Conservation (phyloP, 1,284 basidiomycete species). For the Calocybe gambosa region DNA sequence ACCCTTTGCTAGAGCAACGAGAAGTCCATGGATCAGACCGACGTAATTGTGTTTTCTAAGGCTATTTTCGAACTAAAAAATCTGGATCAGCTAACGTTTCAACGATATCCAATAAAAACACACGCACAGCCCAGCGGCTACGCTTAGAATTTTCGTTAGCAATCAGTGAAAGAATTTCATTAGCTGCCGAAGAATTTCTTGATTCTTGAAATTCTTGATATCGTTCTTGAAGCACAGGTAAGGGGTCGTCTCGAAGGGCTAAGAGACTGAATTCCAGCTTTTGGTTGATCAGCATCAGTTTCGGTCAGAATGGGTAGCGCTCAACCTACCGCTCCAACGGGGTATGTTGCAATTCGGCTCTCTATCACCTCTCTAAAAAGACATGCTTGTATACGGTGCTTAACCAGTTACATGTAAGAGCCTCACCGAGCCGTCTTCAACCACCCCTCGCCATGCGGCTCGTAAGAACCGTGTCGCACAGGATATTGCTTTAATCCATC, state of each 20-base stretch:
- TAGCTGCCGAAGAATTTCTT: conserved; percentile 39
- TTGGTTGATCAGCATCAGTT: neutral
- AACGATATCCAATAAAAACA: conserved; percentile 6
- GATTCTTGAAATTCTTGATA: conserved; percentile 42
- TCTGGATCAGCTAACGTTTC: conserved; percentile 2
- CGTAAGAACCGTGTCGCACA: conserved; percentile 71
- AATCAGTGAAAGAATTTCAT: conserved; percentile 55
- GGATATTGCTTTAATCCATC: conserved; percentile 80
- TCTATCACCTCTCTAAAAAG: conserved; percentile 71
- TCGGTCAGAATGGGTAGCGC: conserved; percentile 2
- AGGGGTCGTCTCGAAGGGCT: conserved; percentile 74
- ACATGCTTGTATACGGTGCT: neutral
- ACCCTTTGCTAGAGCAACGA: conserved; percentile 62
- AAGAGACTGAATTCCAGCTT: conserved; percentile 90
- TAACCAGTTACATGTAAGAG: conserved; percentile 3
- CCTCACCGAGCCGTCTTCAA: conserved; percentile 68
- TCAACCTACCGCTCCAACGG: conserved; percentile 66
- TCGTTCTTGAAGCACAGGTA: conserved; percentile 59
- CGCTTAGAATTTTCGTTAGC: conserved; percentile 75
- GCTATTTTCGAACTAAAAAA: conserved; percentile 70
- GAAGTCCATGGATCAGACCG: conserved; percentile 67
- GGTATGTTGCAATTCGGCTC: conserved; percentile 82
- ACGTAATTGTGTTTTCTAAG: conserved; percentile 79
- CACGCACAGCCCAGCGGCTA: conserved; percentile 70
- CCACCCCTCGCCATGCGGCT: conserved; percentile 74